Evolutionary conservation across 306 rosid species (phyloP), one percentile per base, ranked within the genome.

Genomic region (Cajanus cajan): DNA sequence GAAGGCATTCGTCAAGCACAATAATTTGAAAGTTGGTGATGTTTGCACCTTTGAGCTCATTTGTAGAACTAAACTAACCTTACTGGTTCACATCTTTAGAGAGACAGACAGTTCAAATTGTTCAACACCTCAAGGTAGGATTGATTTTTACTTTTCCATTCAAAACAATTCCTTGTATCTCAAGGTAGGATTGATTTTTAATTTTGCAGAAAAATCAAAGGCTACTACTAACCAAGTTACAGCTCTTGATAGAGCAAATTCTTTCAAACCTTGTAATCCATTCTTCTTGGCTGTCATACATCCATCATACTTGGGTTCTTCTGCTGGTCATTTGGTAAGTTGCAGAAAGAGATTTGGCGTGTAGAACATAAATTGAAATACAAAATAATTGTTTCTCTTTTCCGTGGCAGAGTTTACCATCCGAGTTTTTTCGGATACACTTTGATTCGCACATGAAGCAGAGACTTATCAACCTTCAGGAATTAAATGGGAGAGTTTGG

Each of bases 11-110:
- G 36, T 2, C 2, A 36, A 40, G 34, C 74, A 70, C 55, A 82
- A 82, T 77, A 39, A 71, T 13, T 62, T 74, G 68, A 52, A 52
- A 67, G 36, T 54, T 19, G 76, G 47, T 25, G 82, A 78, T 67
- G 77, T 25, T 82, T 82, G 85, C 44, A 64, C 9, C 15, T 76
- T 82, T 82, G 78, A 76, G 57, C 68, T 82, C 61, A 82, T 62
- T 61, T 4, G 1, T 45, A 2, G 1, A 28, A 39, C 44, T 61
- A 2, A 36, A 15, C 15, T 61, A 0, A 48, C 47, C 4, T 76
- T 82, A 6, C 9, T 11, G 4, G 85, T 75, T 76, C 68, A 39
- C 5, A 59, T 82, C 48, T 75, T 75, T 24, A 24, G 66, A 21
- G 28, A 47, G 3, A n/a, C 14, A 25, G 57, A n/a, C 22, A 6